A percentile compares a stretch with the other conserved stretches of the same genome.
phyloP scores from a whole-genome alignment of 257 asterid species.

The Jasminum sambac region DNA sequence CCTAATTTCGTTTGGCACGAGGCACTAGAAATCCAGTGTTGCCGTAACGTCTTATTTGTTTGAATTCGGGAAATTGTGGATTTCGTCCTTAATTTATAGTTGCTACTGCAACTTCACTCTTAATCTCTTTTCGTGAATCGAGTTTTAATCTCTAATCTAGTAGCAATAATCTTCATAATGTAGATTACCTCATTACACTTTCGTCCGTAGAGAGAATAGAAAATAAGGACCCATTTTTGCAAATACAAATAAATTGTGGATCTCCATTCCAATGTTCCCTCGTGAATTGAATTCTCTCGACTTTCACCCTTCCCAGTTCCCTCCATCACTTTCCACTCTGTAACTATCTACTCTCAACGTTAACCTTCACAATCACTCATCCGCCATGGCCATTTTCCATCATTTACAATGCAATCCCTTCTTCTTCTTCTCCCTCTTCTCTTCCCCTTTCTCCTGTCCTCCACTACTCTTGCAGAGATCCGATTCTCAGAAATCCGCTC shows the following conservation, averaged over 20 bases:
- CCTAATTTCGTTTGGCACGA: neutral
- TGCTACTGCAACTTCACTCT: neutral
- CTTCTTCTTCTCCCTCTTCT: slow-evolving; percentile 28
- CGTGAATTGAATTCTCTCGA: neutral
- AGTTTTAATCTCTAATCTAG: neutral
- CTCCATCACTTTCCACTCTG: neutral
- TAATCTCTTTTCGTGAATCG: neutral
- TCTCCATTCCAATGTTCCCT: neutral
- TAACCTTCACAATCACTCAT: neutral
- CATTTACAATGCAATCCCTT: slow-evolving; percentile 25
- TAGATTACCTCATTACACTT: neutral
- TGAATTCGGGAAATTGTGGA: neutral
- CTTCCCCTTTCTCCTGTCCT: slow-evolving; percentile 26
- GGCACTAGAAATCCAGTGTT: neutral
- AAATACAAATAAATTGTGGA: neutral
- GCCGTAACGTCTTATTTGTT: neutral
- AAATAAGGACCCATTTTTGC: neutral
- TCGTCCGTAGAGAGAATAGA: no score
- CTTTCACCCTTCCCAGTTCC: neutral
- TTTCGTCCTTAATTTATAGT: neutral
- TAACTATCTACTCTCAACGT: neutral
- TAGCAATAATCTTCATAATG: no score
- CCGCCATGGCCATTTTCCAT: neutral
- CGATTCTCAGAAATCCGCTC: slow-evolving; percentile 55
- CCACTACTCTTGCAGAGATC: slow-evolving; percentile 62